Evolutionary conservation across 1,284 basidiomycete genomes (phyloP).

Genomic region (Sphagnurus paluster): DNA sequence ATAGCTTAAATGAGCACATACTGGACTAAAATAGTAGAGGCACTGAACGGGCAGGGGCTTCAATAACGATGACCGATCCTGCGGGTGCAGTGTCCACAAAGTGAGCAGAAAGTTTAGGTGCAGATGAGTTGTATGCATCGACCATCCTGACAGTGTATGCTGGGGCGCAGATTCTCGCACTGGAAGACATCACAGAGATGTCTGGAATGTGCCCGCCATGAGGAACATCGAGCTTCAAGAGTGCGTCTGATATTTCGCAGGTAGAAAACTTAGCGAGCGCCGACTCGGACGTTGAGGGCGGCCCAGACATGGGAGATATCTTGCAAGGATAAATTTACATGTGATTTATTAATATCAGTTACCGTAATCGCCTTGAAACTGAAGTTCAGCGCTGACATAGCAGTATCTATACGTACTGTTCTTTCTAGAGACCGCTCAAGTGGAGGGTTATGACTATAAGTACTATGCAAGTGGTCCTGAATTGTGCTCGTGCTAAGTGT

Average conservation of each 20-base stretch:
- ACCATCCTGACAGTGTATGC: slow-evolving; percentile 95
- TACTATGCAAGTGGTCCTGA: too few species aligned
- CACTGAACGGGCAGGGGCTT: slow-evolving; percentile 67
- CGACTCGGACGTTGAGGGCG: too few species aligned
- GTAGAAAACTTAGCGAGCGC: slow-evolving; percentile 56
- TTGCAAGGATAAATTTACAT: neutral
- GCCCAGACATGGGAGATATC: slow-evolving; percentile 19
- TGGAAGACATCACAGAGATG: slow-evolving; percentile 48
- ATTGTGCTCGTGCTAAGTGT: too few species aligned
- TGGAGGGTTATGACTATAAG: too few species aligned
- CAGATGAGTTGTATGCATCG: slow-evolving; percentile 52
- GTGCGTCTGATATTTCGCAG: slow-evolving; percentile 89
- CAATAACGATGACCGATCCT: slow-evolving; percentile 75
- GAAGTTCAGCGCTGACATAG: neutral
- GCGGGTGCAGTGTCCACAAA: slow-evolving; percentile 82
- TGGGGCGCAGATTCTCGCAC: slow-evolving; percentile 61
- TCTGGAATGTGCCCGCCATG: slow-evolving; percentile 86
- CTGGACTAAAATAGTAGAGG: slow-evolving; percentile 8
- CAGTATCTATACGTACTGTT: neutral
- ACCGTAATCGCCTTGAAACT: neutral
- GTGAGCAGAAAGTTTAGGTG: slow-evolving; percentile 73
- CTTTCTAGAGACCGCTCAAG: too few species aligned
- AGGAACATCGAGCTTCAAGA: slow-evolving; percentile 78
- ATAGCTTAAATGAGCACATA: slow-evolving; percentile 13
- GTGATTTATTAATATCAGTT: slow-evolving; percentile 1